phyloP scores from a whole-genome alignment of 1,284 basidiomycete genomes.

The Apiotrichum sp. region DNA sequence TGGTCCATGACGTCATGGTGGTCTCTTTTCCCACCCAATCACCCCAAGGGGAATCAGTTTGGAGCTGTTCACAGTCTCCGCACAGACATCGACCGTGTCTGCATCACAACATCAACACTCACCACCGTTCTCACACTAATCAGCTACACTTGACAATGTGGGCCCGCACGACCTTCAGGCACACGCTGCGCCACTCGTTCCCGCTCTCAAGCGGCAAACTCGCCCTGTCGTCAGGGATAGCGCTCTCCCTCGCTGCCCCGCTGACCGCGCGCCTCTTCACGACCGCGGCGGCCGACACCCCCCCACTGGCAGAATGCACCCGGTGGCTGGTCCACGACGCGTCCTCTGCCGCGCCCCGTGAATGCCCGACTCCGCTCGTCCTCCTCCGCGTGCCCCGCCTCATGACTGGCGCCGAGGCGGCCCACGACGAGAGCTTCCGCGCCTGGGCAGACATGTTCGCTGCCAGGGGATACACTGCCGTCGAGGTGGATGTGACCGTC shows the following conservation, averaged over 20 bases:
- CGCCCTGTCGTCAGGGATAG: neutral
- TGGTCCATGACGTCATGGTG: no score
- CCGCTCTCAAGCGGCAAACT: neutral
- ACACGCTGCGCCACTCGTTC: neutral
- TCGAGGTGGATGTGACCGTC: constrained; percentile 54
- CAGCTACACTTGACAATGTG: neutral
- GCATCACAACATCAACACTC: no score
- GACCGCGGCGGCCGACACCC: neutral
- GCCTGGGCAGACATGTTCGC: constrained; percentile 53
- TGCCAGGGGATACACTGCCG: constrained; percentile 57
- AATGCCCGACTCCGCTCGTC: constrained; percentile 38
- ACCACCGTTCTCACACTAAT: no score
- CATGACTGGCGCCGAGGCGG: neutral
- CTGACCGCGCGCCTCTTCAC: constrained; percentile 2
- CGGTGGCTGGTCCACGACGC: constrained; percentile 32
- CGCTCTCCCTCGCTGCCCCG: neutral
- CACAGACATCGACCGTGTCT: no score
- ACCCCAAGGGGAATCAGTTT: no score
- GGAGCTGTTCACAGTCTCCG: no score
- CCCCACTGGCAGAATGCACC: constrained; percentile 14
- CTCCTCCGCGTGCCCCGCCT: constrained; percentile 31
- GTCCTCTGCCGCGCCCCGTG: constrained; percentile 25
- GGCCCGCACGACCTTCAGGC: neutral
- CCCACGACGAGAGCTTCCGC: constrained; percentile 18
- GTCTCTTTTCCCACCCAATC: no score